Base-by-base conservation (phyloP, 345 rosid genomes). In the Trapa incisa region DNA sequence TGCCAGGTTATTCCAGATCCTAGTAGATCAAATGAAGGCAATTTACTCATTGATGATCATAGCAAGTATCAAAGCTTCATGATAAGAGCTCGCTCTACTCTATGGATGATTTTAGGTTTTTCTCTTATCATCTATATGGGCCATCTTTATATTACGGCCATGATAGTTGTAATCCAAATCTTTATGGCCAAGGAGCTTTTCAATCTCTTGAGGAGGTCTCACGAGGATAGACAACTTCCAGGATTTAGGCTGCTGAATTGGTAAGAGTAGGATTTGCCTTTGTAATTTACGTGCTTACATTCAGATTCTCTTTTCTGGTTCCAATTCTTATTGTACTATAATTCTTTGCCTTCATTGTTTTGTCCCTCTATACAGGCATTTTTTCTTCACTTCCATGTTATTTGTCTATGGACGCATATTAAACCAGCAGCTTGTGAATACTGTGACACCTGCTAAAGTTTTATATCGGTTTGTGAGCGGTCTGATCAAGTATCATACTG, bases 31-130 rank as follows among this genome's bases (percentile, higher is more conserved):
- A 88, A 79, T 82, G 89, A 89, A 70, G 72, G 77, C 35, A 73
- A 77, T 67, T 75, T 93, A 70, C 80, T 93, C 61, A 91, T 85
- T 75, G 56, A 84, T 70, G 97, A 93, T 71, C 85, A 74, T 14
- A 88, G 78, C 73, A 93, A 93, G 77, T 93, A 93, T 70, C 87
- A 73, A 43, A 88, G 92, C 9, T 81, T 93, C 83, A 81, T 80
- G 91, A 81, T 93, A 57, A 80, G 96, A 62, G 72, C 97, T 36
- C 72, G 82, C 74, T 93, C 97, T 6, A 82, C 96, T 0, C 57
- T 93, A 68, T 93, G 98, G 97, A 93, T 93, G 98, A 90, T 90
- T 78, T 96, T 85, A 48, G 87, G 90, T 52, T 93, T 93, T 66
- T 85, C 81, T 14, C 75, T 90, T 37, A 65, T 90, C 68, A 94